Evolutionary conservation across 371 early-diverging fungal species (phyloP), one percentile per base, ranked within the genome.

Genomic region (Apophysomyces elegans): DNA sequence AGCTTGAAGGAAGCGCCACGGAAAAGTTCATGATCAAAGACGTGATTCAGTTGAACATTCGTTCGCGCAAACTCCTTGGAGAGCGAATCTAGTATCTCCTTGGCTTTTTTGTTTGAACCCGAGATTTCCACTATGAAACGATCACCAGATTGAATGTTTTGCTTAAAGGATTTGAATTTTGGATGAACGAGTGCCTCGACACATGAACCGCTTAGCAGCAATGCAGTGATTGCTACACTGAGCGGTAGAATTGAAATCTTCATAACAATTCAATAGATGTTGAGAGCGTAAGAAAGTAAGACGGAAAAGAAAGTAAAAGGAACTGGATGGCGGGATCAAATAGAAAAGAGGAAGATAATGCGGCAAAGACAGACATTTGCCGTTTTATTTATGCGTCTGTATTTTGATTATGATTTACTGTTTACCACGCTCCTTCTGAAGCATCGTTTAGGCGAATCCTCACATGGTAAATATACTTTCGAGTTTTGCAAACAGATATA

Each of bases 21-120:
- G 59, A 83, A 76, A n/a, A 83, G 61, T n/a, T 62, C 63, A 16
- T 80, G 80, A n/a, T 72, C 64, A 47, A 67, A 77, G 11, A 50
- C 59, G 47, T 73, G 65, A n/a, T 64, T 63, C 37, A 83, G 38
- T 13, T 62, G 37, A 11, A 83, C 44, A n/a, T 69, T 61, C 12
- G 68, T 66, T 16, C 68, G 58, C 7, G 69, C 64, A 43, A 69
- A 66, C 37, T 78, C 47, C 13, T 65, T 59, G n/a, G 69, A 56
- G 38, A 76, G 16, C 14, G 70, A 60, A 56, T 72, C 50, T 35
- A 71, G 38, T 8, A 76, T 70, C 7, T 58, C 36, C 7, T 67
- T 37, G 14, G 67, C 63, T 12, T 26, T 26, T 2, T 63, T 35
- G 7, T 45, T 59, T 0, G 59, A 58, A 7, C 56, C 43, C 7